Base-by-base conservation (phyloP, 2,329 filamentous ascomycete species). In the Phialophora expanda region DNA sequence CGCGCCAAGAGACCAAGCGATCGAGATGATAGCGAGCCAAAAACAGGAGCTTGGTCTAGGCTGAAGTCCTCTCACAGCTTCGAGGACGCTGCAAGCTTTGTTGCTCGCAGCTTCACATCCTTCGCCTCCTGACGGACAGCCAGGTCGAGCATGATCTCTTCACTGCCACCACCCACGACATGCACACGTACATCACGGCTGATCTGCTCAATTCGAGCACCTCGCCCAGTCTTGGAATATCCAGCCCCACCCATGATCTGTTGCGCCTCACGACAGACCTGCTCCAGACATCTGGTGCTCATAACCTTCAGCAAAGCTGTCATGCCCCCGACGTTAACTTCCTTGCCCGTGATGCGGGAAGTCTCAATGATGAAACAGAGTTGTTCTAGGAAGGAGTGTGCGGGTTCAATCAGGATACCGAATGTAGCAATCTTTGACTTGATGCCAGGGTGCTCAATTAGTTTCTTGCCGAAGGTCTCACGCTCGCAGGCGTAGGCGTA, bases 401-500 rank as follows among this genome's bases (percentile, higher is more conserved):
- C 86, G 2, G 84, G 86, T 75, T 93, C 90, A 6, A 93, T 80
- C 71, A 88, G 77, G 0, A 87, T 87, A 1, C 88, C 90, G 4
- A 85, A 85, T 72, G 90, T 90, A 12, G 90, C 89, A 9, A 92
- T 79, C 24, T 89, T 82, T 74, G 92, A 86, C 38, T 90, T 81
- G 34, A 93, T 89, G 0, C 92, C 89, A 0, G 89, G 86, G 75
- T 92, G 90, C 20, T 92, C 88, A 78, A 92, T 87, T 20, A 92
- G 80, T 0, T 86, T 83, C 75, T 89, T 89, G 3, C 86, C 86
- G 70, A 90, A 90, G 1, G 88, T 88, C 75, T 90, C 87, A n/a
- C 88, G 82, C 75, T 88, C 88, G 67, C 90, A 76, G 32, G 84
- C 84, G 72, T 90, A 90, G 54, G 84, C 83, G 71, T 89, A 86